phyloP scores from a whole-genome alignment of 192 early-diverging fungal genomes.

The Coemansia aciculifera region DNA sequence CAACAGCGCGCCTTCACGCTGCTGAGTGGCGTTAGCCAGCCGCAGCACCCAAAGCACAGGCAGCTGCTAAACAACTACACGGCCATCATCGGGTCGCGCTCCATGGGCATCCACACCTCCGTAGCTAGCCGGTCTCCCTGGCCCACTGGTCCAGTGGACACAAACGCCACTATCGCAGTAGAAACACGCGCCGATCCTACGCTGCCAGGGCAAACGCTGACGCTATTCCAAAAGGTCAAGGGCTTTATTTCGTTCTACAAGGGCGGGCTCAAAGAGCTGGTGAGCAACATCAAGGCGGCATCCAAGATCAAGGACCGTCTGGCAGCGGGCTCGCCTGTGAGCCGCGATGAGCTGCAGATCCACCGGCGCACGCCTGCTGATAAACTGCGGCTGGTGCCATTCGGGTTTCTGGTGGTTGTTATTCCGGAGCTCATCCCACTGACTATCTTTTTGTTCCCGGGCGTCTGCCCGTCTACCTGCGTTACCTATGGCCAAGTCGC shows the following conservation, averaged over 20 bases:
- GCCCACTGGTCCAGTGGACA: slow-evolving; percentile 6
- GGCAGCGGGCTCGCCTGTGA: slow-evolving; percentile 7
- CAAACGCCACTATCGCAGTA: neutral
- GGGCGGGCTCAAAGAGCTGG: slow-evolving; percentile 35
- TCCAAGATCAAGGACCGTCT: slow-evolving; percentile 18
- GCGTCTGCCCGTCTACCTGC: slow-evolving; percentile 43
- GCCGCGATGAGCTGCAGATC: slow-evolving; percentile 40
- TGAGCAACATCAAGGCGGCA: slow-evolving; percentile 20
- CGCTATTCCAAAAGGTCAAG: slow-evolving; percentile 32
- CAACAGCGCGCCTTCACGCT: slow-evolving; percentile 3
- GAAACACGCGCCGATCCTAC: slow-evolving; percentile 35
- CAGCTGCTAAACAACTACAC: neutral
- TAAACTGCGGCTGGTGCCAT: slow-evolving; percentile 40
- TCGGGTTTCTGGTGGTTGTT: slow-evolving; percentile 36
- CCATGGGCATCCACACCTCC: slow-evolving; percentile 1
- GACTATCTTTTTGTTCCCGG: slow-evolving; percentile 29
- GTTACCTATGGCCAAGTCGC: slow-evolving; percentile 32
- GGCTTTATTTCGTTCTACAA: slow-evolving; percentile 47
- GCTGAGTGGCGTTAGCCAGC: neutral
- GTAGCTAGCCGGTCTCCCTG: neutral
- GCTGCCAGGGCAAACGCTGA: slow-evolving; percentile 36
- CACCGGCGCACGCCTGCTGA: slow-evolving; percentile 26
- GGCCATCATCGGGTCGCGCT: neutral
- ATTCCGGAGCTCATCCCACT: slow-evolving; percentile 43
- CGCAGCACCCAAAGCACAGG: neutral